A percentile compares a stretch with the other conserved stretches of the same genome.
phyloP scores from a whole-genome alignment of 108 stramenopile genomes.

The Schizochytrium sp. region DNA sequence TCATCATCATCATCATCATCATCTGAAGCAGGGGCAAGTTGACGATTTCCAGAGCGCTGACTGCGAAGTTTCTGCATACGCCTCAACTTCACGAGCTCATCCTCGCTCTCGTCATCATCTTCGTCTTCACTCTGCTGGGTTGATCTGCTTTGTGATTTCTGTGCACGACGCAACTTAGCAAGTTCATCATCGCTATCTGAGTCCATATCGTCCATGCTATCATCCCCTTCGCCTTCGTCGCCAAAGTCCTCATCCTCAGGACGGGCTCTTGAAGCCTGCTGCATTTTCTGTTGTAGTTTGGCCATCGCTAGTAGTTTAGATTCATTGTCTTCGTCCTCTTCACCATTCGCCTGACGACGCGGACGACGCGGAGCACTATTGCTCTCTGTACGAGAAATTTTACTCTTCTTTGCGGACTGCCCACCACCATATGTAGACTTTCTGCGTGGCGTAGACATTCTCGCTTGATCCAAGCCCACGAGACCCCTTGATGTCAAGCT shows the following conservation, averaged over 20 bases:
- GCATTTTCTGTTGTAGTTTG: no score
- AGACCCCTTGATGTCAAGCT: no score
- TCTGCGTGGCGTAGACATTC: no score
- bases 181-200: not conserved
- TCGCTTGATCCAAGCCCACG: no score
- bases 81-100: not conserved
- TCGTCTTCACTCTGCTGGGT: not conserved
- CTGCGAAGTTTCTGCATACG: not conserved
- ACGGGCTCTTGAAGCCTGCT: not conserved
- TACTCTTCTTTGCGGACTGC: no score
- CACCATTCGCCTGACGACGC: no score
- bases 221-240: conserved; percentile 27
- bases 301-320: no score
- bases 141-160: not conserved
- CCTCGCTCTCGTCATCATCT: not conserved
- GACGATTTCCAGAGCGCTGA: not conserved
- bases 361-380: no score
- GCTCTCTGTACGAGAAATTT: no score
- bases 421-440: no score
- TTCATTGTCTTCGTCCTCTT: no score
- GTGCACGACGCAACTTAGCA: not conserved
- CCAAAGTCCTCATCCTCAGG: not conserved
- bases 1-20: conserved; percentile 33
- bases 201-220: conserved; percentile 1
- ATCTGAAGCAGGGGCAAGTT: not conserved